phyloP scores from a whole-genome alignment of 441 rosid genomes.

The Theobroma grandiflorum region DNA sequence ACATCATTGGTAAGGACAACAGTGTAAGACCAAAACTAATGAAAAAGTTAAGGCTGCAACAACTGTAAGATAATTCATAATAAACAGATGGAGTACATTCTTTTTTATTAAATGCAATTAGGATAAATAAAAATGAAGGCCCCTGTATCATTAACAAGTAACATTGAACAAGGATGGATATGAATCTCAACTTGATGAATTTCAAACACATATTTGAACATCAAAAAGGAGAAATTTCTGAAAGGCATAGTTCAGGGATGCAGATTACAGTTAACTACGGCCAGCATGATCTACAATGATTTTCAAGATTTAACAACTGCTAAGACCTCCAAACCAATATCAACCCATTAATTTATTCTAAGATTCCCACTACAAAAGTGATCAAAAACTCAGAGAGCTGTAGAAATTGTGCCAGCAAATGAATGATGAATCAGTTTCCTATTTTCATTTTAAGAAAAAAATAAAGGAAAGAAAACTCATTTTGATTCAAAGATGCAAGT shows the following conservation, averaged over 20 bases:
- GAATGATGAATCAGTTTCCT: conserved; percentile 15
- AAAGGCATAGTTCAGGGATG: neutral
- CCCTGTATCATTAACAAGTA: neutral
- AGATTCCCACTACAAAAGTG: neutral
- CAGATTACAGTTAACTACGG: neutral
- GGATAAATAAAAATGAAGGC: neutral
- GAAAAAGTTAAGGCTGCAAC: neutral
- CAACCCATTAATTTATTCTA: neutral
- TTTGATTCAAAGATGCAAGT: neutral
- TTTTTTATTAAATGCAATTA: neutral
- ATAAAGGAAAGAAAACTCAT: neutral
- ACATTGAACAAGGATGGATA: neutral
- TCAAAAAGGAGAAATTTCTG: neutral
- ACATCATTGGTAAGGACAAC: neutral
- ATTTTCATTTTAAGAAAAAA: neutral
- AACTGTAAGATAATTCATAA: neutral
- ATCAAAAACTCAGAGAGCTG: neutral
- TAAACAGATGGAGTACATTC: neutral
- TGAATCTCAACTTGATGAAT: neutral
- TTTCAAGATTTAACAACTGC: neutral
- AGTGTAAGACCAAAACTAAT: neutral
- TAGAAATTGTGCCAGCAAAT: neutral
- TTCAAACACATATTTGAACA: neutral
- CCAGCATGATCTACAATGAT: neutral
- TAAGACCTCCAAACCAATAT: neutral